Evolutionary conservation across 78 protist genomes (phyloP), one percentile per base, ranked within the genome.

Genomic region (Guillardia theta): DNA sequence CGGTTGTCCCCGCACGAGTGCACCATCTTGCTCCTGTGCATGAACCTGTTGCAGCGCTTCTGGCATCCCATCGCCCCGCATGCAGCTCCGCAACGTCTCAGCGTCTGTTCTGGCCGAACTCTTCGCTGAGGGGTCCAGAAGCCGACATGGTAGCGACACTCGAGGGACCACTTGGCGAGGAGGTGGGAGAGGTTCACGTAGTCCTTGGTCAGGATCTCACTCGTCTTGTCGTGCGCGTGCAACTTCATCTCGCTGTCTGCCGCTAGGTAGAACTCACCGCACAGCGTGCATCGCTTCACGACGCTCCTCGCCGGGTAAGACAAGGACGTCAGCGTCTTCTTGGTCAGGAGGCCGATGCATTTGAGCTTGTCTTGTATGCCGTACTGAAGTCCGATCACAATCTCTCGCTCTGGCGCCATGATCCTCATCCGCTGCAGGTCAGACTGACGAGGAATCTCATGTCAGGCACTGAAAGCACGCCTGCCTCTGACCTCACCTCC

Each of bases 41-140:
- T 43, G 83, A 36, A 70, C 41, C 22, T 70, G 83, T 70, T 70
- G 83, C 83, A 70, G 46, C 36, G n/a, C 36, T 24, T 12, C 12
- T 43, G 27, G 83, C 83, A 70, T 12, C 21, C 10, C 9, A 15
- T 12, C 9, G 83, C 83, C 83, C 36, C 83, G 41, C 83, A 70
- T 43, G 0, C 36, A 22, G 83, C 83, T 3, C 36, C 41, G 36
- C 83, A 70, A 36, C 12, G n/a, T 36, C 36, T 36, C 83, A 70
- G n/a, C 83, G 83, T 22, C 10, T 70, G 46, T 3, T 36, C 83
- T 22, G 36, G 83, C 36, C 83, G 33, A 24, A 70, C 83, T 24
- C 83, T 1, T 33, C 83, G 83, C 22, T 70, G 83, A 1, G 83
- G 83, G 22, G 83, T 70, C 83, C 83, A 70, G 83, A 70, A 70